Evolutionary conservation across 2,329 filamentous ascomycete species (phyloP), one percentile per base, ranked within the genome.

Genomic region (Fusarium verticillioides): DNA sequence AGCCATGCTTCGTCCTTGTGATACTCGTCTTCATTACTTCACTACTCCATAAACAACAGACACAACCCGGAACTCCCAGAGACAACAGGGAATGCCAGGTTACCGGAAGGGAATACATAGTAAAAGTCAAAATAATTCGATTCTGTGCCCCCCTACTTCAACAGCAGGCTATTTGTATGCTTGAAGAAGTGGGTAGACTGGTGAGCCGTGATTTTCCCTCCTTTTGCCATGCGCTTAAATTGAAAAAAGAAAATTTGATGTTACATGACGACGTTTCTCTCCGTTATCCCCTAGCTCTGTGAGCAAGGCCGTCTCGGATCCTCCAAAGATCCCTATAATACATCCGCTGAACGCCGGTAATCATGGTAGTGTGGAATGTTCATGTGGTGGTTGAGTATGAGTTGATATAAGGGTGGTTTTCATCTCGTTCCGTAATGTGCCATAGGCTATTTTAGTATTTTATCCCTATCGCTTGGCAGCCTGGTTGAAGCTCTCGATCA

Each of bases 401-500:
- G 69, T 49, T 65, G 65, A 58, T 70, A 47, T 60, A 43, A 60
- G 47, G 49, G 43, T 56, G 56, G 43, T 32, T 61, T 59, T 59
- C 59, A 46, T 52, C 46, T n/a, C 36, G 28, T 46, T 52, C 59
- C 59, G 26, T 43, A 30, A 30, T 66, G 47, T 54, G 43, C 47
- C 34, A 43, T 58, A 26, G 28, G 34, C 47, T 63, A 23, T 26
- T 26, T 43, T 46, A 7, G 26, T 30, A 12, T 43, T 36, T 42
- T 19, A 9, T 23, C 7, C 34, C 78, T 70, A 83, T 64, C 77
- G 77, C 75, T 79, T 81, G 26, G 74, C 77, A 13, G 80, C 73
- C 13, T 83, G 73, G 63, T 84, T 81, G 64, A 85, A 84, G 30
- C 81, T 81, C 50, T 85, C 81, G 3, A 85, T 69, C 26, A 85